Percentiles rank a stretch among this genome's conserved stretches.
Conservation (phyloP, 2,329 filamentous ascomycete species). For the Colletotrichum orbiculare region DNA sequence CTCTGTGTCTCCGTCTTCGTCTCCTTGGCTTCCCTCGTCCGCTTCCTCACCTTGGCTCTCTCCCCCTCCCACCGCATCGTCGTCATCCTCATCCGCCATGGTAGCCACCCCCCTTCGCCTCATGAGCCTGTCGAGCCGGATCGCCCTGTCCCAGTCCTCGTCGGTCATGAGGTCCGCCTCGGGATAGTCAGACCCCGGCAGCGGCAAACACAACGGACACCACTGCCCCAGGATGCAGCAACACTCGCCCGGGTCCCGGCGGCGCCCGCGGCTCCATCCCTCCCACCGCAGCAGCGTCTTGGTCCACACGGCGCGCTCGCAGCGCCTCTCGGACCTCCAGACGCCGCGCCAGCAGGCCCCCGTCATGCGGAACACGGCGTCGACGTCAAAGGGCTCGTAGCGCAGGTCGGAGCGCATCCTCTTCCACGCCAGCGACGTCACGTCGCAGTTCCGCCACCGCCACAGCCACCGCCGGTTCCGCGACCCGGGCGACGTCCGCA, state of each 20-base stretch:
- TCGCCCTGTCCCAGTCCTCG: not conserved
- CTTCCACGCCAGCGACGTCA: slow-evolving; percentile 12
- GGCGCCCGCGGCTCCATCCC: slow-evolving; percentile 8
- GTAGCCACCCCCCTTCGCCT: too few species aligned
- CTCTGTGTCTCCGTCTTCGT: too few species aligned
- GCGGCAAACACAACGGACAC: slow-evolving; percentile 11
- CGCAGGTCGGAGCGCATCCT: not conserved
- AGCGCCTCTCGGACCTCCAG: slow-evolving; percentile 20
- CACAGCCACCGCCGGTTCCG: not conserved
- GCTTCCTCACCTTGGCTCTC: too few species aligned
- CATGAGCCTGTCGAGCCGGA: not conserved
- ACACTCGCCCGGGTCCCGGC: slow-evolving; percentile 15
- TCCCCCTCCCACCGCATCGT: too few species aligned
- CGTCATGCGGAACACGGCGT: slow-evolving; percentile 14
- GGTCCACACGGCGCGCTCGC: slow-evolving; percentile 15
- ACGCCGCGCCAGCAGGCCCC: slow-evolving; percentile 1
- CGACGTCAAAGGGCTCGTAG: slow-evolving; percentile 5
- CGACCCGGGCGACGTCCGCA: not conserved
- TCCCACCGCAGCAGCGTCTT: slow-evolving; percentile 12
- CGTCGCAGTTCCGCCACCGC: not conserved
- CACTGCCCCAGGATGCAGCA: slow-evolving; percentile 18
- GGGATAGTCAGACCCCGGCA: not conserved
- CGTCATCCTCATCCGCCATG: too few species aligned
- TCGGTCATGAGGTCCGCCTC: slow-evolving; percentile 20
- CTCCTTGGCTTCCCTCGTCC: too few species aligned